These are phyloP conservation scores for Phytophthora citrophthora DNA, from an alignment of 352 stramenopile species.

Conservation along the genomic window DNA sequence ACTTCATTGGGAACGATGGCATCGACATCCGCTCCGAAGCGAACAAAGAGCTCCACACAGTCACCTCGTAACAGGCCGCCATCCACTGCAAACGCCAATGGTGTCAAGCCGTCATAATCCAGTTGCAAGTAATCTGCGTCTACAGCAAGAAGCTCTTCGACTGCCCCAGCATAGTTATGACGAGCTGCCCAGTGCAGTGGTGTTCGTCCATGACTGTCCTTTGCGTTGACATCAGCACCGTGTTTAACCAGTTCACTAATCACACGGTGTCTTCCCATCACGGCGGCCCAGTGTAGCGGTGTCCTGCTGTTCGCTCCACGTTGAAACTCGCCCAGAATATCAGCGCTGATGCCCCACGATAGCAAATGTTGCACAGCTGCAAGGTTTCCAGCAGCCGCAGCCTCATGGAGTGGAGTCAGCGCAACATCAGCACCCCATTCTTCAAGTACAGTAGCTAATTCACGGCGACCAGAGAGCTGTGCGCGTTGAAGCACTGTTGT, in stretches of 20 bases:
- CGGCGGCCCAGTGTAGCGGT: slow-evolving; percentile 76
- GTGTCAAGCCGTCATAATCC: slow-evolving; percentile 71
- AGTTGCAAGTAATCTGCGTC: slow-evolving; percentile 58
- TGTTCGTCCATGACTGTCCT: slow-evolving; percentile 65
- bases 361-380: slow-evolving; percentile 61
- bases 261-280: slow-evolving; percentile 67
- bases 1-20: slow-evolving; percentile 50
- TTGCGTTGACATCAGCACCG: slow-evolving; percentile 62
- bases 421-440: slow-evolving; percentile 82
- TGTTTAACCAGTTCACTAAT: slow-evolving; percentile 57
- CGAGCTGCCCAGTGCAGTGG: slow-evolving; percentile 81
- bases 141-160: slow-evolving; percentile 57
- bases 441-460: slow-evolving; percentile 64
- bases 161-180: slow-evolving; percentile 66
- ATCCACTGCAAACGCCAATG: slow-evolving; percentile 66
- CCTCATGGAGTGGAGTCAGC: slow-evolving; percentile 78
- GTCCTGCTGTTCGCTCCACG: slow-evolving; percentile 63
- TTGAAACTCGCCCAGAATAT: slow-evolving; percentile 79
- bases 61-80: slow-evolving; percentile 53
- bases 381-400: slow-evolving; percentile 62
- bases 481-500: slow-evolving; percentile 80
- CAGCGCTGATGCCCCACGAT: slow-evolving; percentile 55
- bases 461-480: slow-evolving; percentile 60
- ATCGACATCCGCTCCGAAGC: slow-evolving; percentile 58
- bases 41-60: slow-evolving; percentile 64